Evolutionary conservation across 306 rosid genomes (phyloP).

Genomic region (Spatholobus suberectus): DNA sequence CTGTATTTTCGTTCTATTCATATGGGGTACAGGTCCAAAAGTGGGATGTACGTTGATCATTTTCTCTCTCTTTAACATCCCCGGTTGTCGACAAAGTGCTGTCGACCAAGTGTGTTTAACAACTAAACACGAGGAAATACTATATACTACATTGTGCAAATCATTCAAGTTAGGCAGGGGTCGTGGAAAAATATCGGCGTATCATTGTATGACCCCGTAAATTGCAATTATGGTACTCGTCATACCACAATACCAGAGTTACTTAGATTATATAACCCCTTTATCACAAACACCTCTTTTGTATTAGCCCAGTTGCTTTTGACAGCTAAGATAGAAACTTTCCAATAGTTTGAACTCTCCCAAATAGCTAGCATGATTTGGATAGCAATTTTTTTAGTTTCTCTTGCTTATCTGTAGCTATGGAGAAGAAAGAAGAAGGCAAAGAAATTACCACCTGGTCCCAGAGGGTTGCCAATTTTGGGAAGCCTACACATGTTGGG

Average conservation of each 20-base stretch:
- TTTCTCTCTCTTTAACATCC: no score
- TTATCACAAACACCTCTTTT: neutral
- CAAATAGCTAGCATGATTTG: conserved; percentile 42
- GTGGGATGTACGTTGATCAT: no score
- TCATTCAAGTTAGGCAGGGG: neutral
- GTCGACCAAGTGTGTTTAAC: no score
- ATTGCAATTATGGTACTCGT: no score
- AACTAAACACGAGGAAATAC: no score
- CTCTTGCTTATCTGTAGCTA: conserved; percentile 46
- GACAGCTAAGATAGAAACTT: neutral
- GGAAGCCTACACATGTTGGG: conserved; percentile 69
- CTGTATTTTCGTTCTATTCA: no score
- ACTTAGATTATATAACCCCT: neutral
- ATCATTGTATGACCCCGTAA: neutral
- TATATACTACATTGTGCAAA: no score
- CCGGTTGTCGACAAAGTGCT: no score
- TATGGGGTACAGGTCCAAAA: no score
- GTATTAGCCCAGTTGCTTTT: neutral
- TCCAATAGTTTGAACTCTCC: neutral
- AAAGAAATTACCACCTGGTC: conserved; percentile 74
- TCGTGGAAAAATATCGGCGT: neutral
- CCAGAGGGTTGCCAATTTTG: conserved; percentile 67
- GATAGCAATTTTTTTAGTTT: conserved; percentile 41
- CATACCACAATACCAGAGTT: no score
- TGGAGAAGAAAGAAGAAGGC: conserved; percentile 37